A percentile compares a stretch with the other conserved stretches of the same genome.
phyloP scores from a whole-genome alignment of 2,329 filamentous ascomycete species.

The Celoporthe dispersa region DNA sequence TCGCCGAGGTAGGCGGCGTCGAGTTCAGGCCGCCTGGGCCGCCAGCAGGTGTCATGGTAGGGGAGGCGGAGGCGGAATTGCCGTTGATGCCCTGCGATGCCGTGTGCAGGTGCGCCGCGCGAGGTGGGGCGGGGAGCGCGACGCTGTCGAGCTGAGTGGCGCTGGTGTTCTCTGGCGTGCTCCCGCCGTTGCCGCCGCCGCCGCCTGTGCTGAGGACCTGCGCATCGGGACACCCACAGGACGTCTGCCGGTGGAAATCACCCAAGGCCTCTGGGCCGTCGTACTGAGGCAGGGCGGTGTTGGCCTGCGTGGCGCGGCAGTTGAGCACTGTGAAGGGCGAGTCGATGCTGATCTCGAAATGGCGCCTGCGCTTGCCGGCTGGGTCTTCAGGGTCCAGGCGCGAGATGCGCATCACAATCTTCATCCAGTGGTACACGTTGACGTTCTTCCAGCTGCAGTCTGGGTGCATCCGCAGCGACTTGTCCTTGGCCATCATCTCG shows the following conservation, averaged over 20 bases:
- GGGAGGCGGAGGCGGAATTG: constrained; percentile 17
- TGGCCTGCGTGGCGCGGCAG: constrained; percentile 89
- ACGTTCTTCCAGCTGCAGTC: constrained; percentile 95
- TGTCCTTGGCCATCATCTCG: constrained; percentile 79
- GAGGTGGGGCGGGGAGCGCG: constrained; percentile 54
- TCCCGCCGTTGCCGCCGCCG: background rate
- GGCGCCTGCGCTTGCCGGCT: constrained; percentile 71
- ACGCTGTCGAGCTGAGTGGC: constrained; percentile 49
- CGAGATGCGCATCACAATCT: constrained; percentile 93
- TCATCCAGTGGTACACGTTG: constrained; percentile 95
- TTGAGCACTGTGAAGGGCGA: constrained; percentile 93
- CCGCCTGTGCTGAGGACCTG: constrained; percentile 58
- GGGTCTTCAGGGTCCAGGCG: constrained; percentile 80
- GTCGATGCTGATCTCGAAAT: constrained; percentile 96
- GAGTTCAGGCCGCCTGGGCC: constrained; percentile 28
- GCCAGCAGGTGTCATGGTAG: constrained; percentile 29
- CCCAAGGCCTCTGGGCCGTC: constrained; percentile 57
- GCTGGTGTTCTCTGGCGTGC: constrained; percentile 63
- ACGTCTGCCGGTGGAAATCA: constrained; percentile 50
- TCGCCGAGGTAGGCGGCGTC: constrained; percentile 35
- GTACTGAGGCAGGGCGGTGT: constrained; percentile 85
- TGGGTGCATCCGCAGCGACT: constrained; percentile 71
- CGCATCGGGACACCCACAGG: constrained; percentile 61
- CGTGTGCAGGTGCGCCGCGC: constrained; percentile 57
- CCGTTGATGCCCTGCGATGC: constrained; percentile 27